phyloP scores from a whole-genome alignment of 2,329 filamentous ascomycete species.

The Drechmeria coniospora region DNA sequence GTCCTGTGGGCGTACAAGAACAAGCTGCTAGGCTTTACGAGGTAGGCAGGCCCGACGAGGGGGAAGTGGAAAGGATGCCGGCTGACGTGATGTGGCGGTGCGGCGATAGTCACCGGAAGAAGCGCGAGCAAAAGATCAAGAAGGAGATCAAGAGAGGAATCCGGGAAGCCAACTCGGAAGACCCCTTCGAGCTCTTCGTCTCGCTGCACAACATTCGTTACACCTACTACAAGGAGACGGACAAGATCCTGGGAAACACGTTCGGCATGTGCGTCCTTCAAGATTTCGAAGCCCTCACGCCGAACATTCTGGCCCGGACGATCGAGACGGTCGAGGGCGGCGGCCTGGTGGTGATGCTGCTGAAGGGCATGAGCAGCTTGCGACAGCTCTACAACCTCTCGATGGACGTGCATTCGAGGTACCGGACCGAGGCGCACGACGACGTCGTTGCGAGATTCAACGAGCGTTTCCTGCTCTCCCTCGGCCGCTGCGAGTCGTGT shows the following conservation, averaged over 20 bases:
- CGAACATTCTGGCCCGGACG: constrained; percentile 86
- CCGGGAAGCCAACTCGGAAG: constrained; percentile 79
- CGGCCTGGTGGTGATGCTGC: constrained; percentile 71
- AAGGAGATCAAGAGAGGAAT: constrained; percentile 94
- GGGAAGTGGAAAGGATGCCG: background rate
- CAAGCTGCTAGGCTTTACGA: constrained; percentile 85
- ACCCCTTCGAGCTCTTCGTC: constrained; percentile 94
- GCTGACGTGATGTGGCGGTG: background rate
- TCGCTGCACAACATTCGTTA: constrained; percentile 95
- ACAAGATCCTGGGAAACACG: constrained; percentile 95
- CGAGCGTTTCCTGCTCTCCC: constrained; percentile 86
- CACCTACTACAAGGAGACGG: constrained; percentile 98
- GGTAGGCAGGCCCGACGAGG: too few relatives aligned
- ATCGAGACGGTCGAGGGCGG: constrained; percentile 97
- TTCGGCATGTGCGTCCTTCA: constrained; percentile 98
- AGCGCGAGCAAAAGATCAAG: constrained; percentile 96
- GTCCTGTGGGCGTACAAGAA: constrained; percentile 99
- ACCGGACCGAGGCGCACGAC: constrained; percentile 87
- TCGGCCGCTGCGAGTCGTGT: constrained; percentile 90
- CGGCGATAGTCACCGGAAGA: constrained; percentile 65
- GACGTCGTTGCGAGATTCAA: constrained; percentile 96
- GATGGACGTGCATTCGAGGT: constrained; percentile 96
- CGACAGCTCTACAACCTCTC: constrained; percentile 93
- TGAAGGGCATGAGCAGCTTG: constrained; percentile 94
- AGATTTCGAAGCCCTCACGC: constrained; percentile 94